A percentile compares a stretch with the other conserved stretches of the same genome.
Evolutionary conservation across 108 stramenopile species (phyloP).

Genomic region (Schizochytrium sp.): DNA sequence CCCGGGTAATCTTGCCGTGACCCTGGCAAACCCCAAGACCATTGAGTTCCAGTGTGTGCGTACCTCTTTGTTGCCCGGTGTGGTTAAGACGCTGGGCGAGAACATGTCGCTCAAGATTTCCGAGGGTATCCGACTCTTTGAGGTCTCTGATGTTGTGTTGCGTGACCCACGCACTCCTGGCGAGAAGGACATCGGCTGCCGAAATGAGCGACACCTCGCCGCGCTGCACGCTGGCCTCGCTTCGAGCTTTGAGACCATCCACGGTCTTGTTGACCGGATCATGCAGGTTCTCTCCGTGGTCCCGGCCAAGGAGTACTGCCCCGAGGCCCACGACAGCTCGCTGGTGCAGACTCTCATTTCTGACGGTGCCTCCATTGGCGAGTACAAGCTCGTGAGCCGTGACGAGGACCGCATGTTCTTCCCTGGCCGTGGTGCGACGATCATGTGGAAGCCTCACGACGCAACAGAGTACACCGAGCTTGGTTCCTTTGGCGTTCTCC

Average conservation of each 20-base stretch:
- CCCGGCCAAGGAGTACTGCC: conserved; percentile 16
- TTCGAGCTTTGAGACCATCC: conserved; percentile 94
- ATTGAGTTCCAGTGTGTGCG: conserved; percentile 93
- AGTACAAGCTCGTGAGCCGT: conserved; percentile 27
- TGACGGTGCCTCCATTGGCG: neutral
- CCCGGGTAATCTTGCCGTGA: conserved; percentile 56
- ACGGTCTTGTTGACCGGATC: conserved; percentile 90
- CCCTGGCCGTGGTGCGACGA: conserved; percentile 84
- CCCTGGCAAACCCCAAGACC: conserved; percentile 89
- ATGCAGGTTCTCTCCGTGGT: conserved; percentile 84
- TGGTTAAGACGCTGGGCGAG: conserved; percentile 85
- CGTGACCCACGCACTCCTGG: conserved; percentile 72
- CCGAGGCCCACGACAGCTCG: neutral
- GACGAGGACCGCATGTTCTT: conserved; percentile 70
- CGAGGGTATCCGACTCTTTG: conserved; percentile 77
- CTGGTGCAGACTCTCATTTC: neutral
- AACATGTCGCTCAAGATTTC: conserved; percentile 66
- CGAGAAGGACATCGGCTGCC: conserved; percentile 71
- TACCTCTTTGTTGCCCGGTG: conserved; percentile 85
- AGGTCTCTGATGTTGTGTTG: conserved; percentile 87
- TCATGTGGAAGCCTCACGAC: conserved; percentile 65
- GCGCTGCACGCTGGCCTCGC: conserved; percentile 86
- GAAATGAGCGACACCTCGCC: conserved; percentile 70
- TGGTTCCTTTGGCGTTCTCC: conserved; percentile 90
- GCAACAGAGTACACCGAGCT: conserved; percentile 39